Evolutionary conservation across 352 stramenopile genomes (phyloP).

Genomic region (Globisporangium echinulatum): DNA sequence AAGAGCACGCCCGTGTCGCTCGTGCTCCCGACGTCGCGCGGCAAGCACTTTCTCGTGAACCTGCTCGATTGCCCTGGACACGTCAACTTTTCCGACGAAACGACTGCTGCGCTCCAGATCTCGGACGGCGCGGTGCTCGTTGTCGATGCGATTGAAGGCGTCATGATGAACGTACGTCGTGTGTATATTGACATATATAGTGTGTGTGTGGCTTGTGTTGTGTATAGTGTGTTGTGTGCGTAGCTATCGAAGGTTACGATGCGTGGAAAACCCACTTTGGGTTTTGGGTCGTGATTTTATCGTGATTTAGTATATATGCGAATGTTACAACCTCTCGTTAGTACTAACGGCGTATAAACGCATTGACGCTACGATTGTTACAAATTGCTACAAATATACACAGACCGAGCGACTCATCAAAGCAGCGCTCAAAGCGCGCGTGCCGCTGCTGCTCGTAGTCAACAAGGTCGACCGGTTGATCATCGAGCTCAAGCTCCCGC

Average conservation of each 20-base stretch:
- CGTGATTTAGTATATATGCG: no score
- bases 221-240: no score
- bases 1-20: constrained; percentile 96
- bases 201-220: background rate
- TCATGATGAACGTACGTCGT: constrained; percentile 91
- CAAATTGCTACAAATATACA: no score
- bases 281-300: no score
- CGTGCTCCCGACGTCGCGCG: constrained; percentile 88
- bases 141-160: constrained; percentile 97
- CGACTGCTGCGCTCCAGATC: constrained; percentile 89
- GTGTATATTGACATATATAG: background rate
- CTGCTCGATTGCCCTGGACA: constrained; percentile 97
- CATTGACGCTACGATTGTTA: no score
- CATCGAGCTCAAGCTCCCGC: constrained; percentile 97
- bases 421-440: constrained; percentile 86
- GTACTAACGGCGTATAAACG: no score
- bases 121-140: constrained; percentile 94
- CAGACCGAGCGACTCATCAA: constrained; percentile 94
- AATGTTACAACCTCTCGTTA: no score
- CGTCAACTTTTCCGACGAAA: constrained; percentile 97
- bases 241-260: no score
- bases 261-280: no score
- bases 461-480: constrained; percentile 99
- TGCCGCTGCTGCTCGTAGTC: constrained; percentile 90
- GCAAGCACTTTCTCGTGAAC: constrained; percentile 96